Conservation (phyloP, 352 stramenopile species). For the Globisporangium rhizosaccharum region DNA sequence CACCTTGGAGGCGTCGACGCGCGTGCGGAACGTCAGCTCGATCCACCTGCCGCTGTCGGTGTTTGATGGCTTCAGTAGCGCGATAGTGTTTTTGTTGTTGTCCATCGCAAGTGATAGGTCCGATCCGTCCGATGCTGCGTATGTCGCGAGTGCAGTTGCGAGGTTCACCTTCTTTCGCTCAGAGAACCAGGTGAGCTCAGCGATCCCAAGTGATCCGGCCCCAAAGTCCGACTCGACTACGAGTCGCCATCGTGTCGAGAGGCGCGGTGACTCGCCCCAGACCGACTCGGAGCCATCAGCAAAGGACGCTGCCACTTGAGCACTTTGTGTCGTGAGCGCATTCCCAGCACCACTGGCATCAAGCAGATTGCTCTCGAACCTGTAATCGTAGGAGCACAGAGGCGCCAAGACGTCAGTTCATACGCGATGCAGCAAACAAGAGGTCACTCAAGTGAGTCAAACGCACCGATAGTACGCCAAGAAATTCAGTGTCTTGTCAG, state of each 20-base stretch:
- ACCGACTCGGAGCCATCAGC: background rate
- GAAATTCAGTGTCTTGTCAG: background rate
- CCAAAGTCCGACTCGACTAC: conserved; percentile 15
- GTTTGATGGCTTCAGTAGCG: conserved; percentile 9
- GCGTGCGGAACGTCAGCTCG: conserved; percentile 18
- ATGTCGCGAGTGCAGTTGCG: conserved; percentile 3
- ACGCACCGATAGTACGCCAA: conserved; percentile 3
- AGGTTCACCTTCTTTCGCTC: conserved; percentile 16
- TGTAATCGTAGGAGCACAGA: too few relatives aligned
- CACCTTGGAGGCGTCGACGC: conserved; percentile 26
- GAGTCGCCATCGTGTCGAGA: conserved; percentile 14
- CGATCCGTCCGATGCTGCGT: conserved; percentile 16
- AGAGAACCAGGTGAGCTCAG: conserved; percentile 27
- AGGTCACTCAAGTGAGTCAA: background rate
- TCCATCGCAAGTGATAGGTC: conserved; percentile 16
- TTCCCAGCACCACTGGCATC: conserved; percentile 4
- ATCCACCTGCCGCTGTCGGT: conserved; percentile 19
- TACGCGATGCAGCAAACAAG: background rate
- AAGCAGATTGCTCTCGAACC: conserved; percentile 4
- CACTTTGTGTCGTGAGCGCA: background rate
- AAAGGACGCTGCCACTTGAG: background rate
- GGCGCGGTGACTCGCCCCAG: background rate
- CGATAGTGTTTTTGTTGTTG: conserved; percentile 20
- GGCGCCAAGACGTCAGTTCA: too few relatives aligned
- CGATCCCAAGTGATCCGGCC: conserved; percentile 17